phyloP scores from a whole-genome alignment of 306 rosid genomes.

The Pyrus pyrifolia region DNA sequence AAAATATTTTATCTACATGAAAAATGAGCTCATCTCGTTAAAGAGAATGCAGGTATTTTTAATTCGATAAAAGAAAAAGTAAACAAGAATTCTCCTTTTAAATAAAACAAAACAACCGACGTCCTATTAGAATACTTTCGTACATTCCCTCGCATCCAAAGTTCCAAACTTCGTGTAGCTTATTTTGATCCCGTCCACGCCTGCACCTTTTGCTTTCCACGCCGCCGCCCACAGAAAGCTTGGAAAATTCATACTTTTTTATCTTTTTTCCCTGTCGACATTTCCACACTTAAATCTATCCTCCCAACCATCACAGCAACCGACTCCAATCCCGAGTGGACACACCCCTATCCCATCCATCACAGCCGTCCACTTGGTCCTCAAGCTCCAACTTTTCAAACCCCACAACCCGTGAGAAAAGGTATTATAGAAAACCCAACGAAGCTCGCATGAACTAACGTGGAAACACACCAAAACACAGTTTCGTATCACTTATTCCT shows the following conservation, averaged over 20 bases:
- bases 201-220: slow-evolving; percentile 16
- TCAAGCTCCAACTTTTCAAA: slow-evolving; percentile 24
- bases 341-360: slow-evolving; percentile 11
- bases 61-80: too few species aligned
- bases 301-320: slow-evolving; percentile 19
- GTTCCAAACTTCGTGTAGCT: not conserved
- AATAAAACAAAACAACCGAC: not conserved
- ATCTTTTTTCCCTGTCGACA: not conserved
- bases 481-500: not conserved
- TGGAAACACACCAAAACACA: slow-evolving; percentile 12
- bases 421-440: slow-evolving; percentile 23
- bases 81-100: not conserved
- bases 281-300: not conserved
- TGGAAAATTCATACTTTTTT: not conserved
- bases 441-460: slow-evolving; percentile 44
- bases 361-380: slow-evolving; percentile 33
- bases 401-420: slow-evolving; percentile 46
- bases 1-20: too few species aligned
- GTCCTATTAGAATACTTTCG: not conserved
- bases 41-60: too few species aligned
- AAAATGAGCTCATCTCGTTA: too few species aligned
- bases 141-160: not conserved
- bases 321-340: slow-evolving; percentile 10
- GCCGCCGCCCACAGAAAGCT: slow-evolving; percentile 41
- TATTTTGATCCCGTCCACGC: slow-evolving; percentile 2